Base-by-base conservation (phyloP, 2,329 filamentous ascomycete genomes). In the Trichoderma brevicompactum region DNA sequence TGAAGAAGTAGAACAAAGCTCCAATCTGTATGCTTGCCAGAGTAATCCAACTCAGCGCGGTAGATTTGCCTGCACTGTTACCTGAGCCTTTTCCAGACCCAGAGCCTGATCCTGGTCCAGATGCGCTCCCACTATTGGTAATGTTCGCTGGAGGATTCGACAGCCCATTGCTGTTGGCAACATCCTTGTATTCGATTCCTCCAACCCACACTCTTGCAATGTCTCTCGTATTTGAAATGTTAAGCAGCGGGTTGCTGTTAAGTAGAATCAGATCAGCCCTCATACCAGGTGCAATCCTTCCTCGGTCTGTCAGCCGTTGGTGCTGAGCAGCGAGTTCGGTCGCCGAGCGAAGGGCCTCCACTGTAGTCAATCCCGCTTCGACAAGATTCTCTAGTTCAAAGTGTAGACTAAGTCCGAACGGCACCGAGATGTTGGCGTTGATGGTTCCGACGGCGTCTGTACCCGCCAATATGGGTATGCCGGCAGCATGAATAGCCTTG, bases 321-420 rank as follows among this genome's bases (percentile, higher is more conserved):
- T 62, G 58, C 12, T 44, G 48, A 34, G 48, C 48, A 5, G 58
- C 46, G 12, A 62, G 48, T 19, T 43, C 40, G 15, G 58, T 62
- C 9, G 58, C 58, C 17, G 58, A 46, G 9, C 38, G 23, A 2
- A 62, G 58, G 17, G 58, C 58, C n/a, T 62, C 58, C 7, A 62
- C 23, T 10, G 58, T 44, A 17, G 58, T 52, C 2, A 62, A 53
- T 15, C 58, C 58, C 0, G 58, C 58, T 12, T 62, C 46, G 10
- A 62, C 58, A n/a, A 62, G 58, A 13, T 62, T 62, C 19, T 62
- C 58, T 10, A 62, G 23, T 6, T 62, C 58, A 23, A 62, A 62
- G 1, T 62, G 58, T 2, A 62, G 13, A 1, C 13, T 62, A 5
- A 62, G 23, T 12, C 58, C 58, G 28, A 43, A 62, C 6, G 58